A percentile compares a stretch with the other conserved stretches of the same genome.
These are phyloP conservation scores for Yamadazyma mexicana DNA, from an alignment of 1,139 yeast genomes.

Conservation along the genomic window DNA sequence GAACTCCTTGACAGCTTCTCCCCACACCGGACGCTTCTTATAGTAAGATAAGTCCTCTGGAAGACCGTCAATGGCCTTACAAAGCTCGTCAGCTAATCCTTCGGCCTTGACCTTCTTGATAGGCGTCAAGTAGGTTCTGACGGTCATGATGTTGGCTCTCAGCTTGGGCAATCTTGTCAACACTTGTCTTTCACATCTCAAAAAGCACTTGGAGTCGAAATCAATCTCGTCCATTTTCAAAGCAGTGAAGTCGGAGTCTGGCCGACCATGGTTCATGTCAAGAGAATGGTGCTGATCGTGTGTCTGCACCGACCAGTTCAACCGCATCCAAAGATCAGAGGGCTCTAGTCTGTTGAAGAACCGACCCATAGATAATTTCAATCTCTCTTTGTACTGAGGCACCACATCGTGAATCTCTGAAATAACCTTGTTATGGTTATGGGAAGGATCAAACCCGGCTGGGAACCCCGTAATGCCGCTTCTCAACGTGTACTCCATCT, in stretches of 20 bases:
- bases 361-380: slow-evolving; percentile 37
- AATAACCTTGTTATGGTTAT: slow-evolving; percentile 32
- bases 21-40: slow-evolving; percentile 65
- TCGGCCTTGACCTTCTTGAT: slow-evolving; percentile 34
- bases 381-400: slow-evolving; percentile 37
- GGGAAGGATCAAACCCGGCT: slow-evolving; percentile 44
- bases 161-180: slow-evolving; percentile 40
- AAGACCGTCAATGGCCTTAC: slow-evolving; percentile 57
- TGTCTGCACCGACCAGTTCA: slow-evolving; percentile 46
- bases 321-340: slow-evolving; percentile 40
- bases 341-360: slow-evolving; percentile 39
- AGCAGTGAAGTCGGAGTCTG: slow-evolving; percentile 26
- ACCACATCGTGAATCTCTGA: slow-evolving; percentile 43
- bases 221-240: slow-evolving; percentile 32
- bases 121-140: slow-evolving; percentile 43
- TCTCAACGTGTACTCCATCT: slow-evolving; percentile 36
- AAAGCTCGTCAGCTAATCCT: slow-evolving; percentile 44
- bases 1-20: slow-evolving; percentile 56
- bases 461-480: slow-evolving; percentile 42
- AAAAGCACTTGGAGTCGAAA: slow-evolving; percentile 35
- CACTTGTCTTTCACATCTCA: slow-evolving; percentile 43
- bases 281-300: slow-evolving; percentile 28
- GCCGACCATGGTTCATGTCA: slow-evolving; percentile 33
- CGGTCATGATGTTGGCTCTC: slow-evolving; percentile 41
- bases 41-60: slow-evolving; percentile 60